Conservation (phyloP, 768 basidiomycete species). For the Boletus eberwhitei region DNA sequence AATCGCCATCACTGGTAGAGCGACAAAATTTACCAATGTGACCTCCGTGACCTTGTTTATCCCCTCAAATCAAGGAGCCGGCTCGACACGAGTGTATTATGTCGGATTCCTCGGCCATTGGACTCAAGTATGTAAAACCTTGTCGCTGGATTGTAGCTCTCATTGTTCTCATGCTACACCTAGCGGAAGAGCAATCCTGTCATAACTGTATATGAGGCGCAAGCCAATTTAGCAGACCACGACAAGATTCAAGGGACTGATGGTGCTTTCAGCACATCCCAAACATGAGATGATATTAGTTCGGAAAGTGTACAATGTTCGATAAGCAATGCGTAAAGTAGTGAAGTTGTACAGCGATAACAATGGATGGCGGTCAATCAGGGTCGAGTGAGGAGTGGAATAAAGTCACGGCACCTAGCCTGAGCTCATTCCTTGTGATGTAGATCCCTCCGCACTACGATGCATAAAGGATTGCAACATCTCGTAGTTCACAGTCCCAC, state of each 20-base stretch:
- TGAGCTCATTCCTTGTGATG: conserved; percentile 17
- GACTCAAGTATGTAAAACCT: conserved; percentile 53
- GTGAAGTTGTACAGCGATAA: neutral
- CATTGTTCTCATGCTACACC: neutral
- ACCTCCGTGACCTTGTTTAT: conserved; percentile 82
- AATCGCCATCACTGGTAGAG: conserved; percentile 39
- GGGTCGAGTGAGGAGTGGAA: neutral
- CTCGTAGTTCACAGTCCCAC: conserved; percentile 34
- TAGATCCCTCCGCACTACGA: conserved; percentile 33
- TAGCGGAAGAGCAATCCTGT: conserved; percentile 77
- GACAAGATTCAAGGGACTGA: conserved; percentile 81
- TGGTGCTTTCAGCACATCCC: conserved; percentile 50
- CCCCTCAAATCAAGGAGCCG: conserved; percentile 76
- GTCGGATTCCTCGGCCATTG: conserved; percentile 82
- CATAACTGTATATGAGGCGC: conserved; percentile 83
- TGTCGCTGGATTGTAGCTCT: neutral
- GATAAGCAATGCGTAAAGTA: conserved; percentile 14
- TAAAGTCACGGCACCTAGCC: conserved; percentile 9
- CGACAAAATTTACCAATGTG: conserved; percentile 82
- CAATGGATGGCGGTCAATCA: neutral
- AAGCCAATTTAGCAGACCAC: conserved; percentile 86
- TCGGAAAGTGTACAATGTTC: neutral
- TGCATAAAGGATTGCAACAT: conserved; percentile 49
- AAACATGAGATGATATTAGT: conserved; percentile 22
- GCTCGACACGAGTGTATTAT: conserved; percentile 75